Percentiles rank a stretch among this genome's conserved stretches.
phyloP scores from a whole-genome alignment of 1,284 basidiomycete genomes.

The Fistulina hepatica region DNA sequence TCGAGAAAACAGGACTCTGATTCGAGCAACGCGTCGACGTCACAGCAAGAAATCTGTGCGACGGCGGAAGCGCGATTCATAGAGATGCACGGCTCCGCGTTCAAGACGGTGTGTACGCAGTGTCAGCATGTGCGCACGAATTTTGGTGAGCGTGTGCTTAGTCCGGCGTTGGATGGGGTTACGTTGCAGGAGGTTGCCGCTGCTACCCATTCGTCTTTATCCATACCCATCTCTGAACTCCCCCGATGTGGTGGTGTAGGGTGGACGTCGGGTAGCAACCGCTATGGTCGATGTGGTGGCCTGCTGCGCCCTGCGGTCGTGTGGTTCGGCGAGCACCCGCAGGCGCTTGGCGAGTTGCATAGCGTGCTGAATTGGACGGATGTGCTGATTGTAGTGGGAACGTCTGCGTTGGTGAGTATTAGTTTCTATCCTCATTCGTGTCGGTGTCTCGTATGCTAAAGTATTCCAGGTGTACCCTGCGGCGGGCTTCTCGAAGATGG shows the following conservation, averaged over 20 bases:
- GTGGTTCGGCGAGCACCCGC: constrained; percentile 10
- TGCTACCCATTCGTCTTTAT: constrained; percentile 31
- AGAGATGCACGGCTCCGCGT: constrained; percentile 58
- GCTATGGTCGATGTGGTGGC: constrained; percentile 10
- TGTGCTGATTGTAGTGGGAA: constrained; percentile 7
- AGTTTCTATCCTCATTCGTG: background rate
- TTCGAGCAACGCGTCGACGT: constrained; percentile 6
- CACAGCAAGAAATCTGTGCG: too few species aligned
- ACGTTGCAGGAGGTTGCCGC: constrained; percentile 29
- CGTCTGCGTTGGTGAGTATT: constrained; percentile 6
- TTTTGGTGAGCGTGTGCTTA: constrained; percentile 39
- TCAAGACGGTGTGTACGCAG: constrained; percentile 42
- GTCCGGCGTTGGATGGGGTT: constrained; percentile 38
- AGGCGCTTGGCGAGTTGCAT: constrained; percentile 8
- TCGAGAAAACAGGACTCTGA: constrained; percentile 14
- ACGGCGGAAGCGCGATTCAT: too few species aligned
- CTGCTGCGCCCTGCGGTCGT: constrained; percentile 8
- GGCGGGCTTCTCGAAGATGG: constrained; percentile 13
- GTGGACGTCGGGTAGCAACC: constrained; percentile 8
- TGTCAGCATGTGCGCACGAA: constrained; percentile 36
- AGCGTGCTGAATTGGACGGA: constrained; percentile 10
- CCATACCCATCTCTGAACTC: constrained; percentile 8
- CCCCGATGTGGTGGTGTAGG: constrained; percentile 9
- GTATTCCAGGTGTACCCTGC: constrained; percentile 7
- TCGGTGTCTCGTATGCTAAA: background rate